A percentile compares a stretch with the other conserved stretches of the same genome.
Evolutionary conservation across 2,329 filamentous ascomycete genomes (phyloP).

Genomic region (Penicillium sp.): DNA sequence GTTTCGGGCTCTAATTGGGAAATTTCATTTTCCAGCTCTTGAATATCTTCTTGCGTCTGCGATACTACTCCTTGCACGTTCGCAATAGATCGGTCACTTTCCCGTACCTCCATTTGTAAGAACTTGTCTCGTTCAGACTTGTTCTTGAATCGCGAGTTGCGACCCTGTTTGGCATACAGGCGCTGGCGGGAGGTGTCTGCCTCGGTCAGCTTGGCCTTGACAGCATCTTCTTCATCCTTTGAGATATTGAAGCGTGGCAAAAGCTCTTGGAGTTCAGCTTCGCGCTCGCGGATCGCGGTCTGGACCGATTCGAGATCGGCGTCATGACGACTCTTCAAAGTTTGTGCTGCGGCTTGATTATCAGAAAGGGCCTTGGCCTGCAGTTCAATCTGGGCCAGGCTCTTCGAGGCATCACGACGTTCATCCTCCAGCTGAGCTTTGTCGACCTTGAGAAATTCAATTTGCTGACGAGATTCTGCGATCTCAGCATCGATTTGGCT

Average conservation of each 20-base stretch:
- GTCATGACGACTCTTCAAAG: constrained; percentile 64
- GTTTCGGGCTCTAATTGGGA: constrained; percentile 66
- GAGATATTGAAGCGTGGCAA: constrained; percentile 69
- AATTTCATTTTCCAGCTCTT: constrained; percentile 65
- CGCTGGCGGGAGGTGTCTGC: constrained; percentile 70
- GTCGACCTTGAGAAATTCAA: constrained; percentile 79
- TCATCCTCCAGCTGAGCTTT: constrained; percentile 85
- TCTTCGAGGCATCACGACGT: constrained; percentile 71
- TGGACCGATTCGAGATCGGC: constrained; percentile 66
- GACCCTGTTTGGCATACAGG: constrained; percentile 85
- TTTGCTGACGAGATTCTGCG: constrained; percentile 69
- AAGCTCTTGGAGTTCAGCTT: constrained; percentile 68
- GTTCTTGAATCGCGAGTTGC: constrained; percentile 78
- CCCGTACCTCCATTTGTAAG: constrained; percentile 72
- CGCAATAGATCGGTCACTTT: constrained; percentile 68
- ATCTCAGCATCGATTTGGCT: constrained; percentile 71
- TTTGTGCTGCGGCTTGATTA: constrained; percentile 70
- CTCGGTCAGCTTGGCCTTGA: constrained; percentile 66
- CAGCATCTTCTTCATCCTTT: constrained; percentile 64
- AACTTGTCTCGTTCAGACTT: constrained; percentile 83
- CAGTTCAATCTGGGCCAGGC: constrained; percentile 78
- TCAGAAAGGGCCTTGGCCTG: constrained; percentile 77
- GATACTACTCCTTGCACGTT: constrained; percentile 78
- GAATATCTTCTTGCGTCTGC: constrained; percentile 77
- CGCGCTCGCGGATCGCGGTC: constrained; percentile 66